Percentiles rank a stretch among this genome's conserved stretches.
phyloP scores from a whole-genome alignment of 306 rosid genomes.

The Rosa rugosa region DNA sequence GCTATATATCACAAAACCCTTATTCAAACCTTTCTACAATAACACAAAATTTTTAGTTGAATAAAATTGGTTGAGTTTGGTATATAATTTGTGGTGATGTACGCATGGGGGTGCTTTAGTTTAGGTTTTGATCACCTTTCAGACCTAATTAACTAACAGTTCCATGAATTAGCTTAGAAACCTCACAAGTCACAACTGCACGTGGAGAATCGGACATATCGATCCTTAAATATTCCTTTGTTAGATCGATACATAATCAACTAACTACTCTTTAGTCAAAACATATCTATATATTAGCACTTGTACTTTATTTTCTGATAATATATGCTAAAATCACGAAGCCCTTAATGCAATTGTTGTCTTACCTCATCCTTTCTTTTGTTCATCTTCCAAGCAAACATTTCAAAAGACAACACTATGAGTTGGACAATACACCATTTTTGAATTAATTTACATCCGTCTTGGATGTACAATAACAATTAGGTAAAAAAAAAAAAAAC shows the following conservation, averaged over 20 bases:
- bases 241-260: conserved; percentile 2
- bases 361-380: background rate
- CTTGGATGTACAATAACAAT: background rate
- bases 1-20: background rate
- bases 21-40: background rate
- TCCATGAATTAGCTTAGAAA: conserved; percentile 31
- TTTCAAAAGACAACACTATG: background rate
- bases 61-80: background rate
- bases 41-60: background rate
- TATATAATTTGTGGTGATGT: background rate
- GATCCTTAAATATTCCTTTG: background rate
- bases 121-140: conserved; percentile 52
- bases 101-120: background rate
- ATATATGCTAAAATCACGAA: background rate
- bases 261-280: conserved; percentile 22
- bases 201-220: conserved; percentile 38
- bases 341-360: background rate
- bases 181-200: conserved; percentile 38
- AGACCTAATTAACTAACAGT: conserved; percentile 50
- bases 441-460: background rate
- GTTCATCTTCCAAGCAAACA: conserved; percentile 9
- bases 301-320: background rate
- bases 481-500: background rate
- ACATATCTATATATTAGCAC: background rate
- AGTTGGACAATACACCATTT: conserved; percentile 3